phyloP scores from a whole-genome alignment of 2,329 filamentous ascomycete species.

The Venturia effusa region DNA sequence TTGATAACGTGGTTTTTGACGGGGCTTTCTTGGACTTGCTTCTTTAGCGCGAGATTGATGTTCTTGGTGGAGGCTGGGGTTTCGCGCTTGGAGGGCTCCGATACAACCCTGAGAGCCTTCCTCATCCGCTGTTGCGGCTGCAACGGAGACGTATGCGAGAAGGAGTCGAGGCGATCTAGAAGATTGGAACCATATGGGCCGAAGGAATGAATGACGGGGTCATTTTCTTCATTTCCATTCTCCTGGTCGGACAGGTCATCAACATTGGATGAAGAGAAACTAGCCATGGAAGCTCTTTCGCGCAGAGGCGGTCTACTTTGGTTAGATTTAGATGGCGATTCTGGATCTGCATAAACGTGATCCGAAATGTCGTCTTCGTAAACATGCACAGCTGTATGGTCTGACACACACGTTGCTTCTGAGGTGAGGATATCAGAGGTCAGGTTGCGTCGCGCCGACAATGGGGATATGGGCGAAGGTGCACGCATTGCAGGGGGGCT shows the following conservation, averaged over 20 bases:
- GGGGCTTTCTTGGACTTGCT: constrained; percentile 28
- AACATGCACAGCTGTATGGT: constrained; percentile 23
- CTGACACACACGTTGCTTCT: constrained; percentile 13
- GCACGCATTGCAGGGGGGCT: constrained; percentile 55
- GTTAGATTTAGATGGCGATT: constrained; percentile 15
- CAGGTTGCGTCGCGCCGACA: constrained; percentile 34
- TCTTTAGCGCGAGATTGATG: constrained; percentile 15
- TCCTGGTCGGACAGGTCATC: constrained; percentile 9
- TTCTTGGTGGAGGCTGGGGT: not conserved
- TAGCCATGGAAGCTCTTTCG: constrained; percentile 5
- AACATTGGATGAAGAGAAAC: constrained; percentile 14
- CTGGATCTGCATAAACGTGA: constrained; percentile 15
- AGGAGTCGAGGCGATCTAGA: constrained; percentile 68
- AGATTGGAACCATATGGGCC: constrained; percentile 82
- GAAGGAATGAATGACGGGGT: constrained; percentile 85
- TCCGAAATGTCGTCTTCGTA: constrained; percentile 28
- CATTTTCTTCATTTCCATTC: constrained; percentile 39
- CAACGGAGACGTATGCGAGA: constrained; percentile 56
- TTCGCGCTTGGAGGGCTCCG: constrained; percentile 22
- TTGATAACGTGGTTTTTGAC: constrained; percentile 84
- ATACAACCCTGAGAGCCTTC: constrained; percentile 19
- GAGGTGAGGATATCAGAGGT: not conserved
- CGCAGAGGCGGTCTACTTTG: constrained; percentile 12
- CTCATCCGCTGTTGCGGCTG: constrained; percentile 15
- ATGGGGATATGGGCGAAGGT: constrained; percentile 67